Percentiles rank a stretch among this genome's conserved stretches.
Conservation (phyloP, 371 early-diverging fungal genomes). For the Mortierella sp. region DNA sequence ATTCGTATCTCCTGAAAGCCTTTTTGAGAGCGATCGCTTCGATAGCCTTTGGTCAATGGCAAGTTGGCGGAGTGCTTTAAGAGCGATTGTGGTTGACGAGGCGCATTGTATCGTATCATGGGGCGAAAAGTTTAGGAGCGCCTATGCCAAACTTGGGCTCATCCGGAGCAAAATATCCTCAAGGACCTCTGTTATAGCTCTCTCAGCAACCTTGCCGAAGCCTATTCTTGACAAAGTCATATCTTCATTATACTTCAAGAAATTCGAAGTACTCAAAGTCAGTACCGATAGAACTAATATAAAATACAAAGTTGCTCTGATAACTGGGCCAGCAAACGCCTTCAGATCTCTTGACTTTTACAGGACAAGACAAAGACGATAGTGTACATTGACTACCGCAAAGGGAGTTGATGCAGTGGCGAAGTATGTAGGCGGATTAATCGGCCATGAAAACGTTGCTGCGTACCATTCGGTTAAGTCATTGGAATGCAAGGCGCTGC, state of each 20-base stretch:
- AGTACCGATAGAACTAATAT: no score
- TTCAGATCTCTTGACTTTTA: neutral
- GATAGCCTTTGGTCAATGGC: neutral
- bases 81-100: conserved; percentile 8
- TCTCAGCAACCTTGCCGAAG: conserved; percentile 12
- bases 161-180: neutral
- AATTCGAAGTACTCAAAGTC: no score
- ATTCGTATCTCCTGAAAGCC: conserved; percentile 4
- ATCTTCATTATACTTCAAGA: neutral
- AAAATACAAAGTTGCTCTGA: no score
- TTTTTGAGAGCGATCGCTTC: neutral
- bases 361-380: conserved; percentile 2
- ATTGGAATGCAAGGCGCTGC: neutral
- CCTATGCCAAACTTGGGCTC: conserved; percentile 14
- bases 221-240: conserved; percentile 4
- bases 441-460: neutral
- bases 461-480: conserved; percentile 4
- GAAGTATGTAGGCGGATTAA: neutral
- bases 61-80: neutral
- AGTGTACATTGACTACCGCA: neutral
- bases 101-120: conserved; percentile 8
- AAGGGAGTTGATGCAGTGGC: neutral
- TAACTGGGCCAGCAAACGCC: no score
- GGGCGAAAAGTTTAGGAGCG: conserved; percentile 8
- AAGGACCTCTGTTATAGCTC: conserved; percentile 1